Evolutionary conservation across 352 stramenopile genomes (phyloP), one percentile per base, ranked within the genome.

Genomic region (Phytophthora podocarpi): DNA sequence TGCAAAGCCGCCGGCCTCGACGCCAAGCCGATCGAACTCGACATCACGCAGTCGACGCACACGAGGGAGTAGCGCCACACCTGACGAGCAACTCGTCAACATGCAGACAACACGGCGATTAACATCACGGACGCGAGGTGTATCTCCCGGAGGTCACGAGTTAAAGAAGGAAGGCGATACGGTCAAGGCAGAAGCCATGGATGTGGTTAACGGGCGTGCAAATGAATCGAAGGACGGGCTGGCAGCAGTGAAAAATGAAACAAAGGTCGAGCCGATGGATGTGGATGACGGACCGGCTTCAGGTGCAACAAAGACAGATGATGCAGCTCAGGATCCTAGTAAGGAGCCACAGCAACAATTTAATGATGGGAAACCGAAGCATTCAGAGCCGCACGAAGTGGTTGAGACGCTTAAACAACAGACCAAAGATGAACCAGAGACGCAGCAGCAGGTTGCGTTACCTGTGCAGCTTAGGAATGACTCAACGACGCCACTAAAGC

Each of bases 1-100:
- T n/a, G 30, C 15, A 6, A 70, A 70, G 7, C 21, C 13, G 4
- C 32, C 36, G 3, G 42, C 10, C 34, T 5, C 43, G 16, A 54
- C 21, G 0, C 30, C 55, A 20, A 67, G 61, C 23, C 31, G 31
- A 21, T 62, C 55, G 2, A 67, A 65, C n/a, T 46, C 30, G 16
- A n/a, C n/a, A 26, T 40, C 59, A 4, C 46, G 41, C 4, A 59
- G 60, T 57, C 47, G 53, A 35, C 59, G 49, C 13, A 43, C 51
- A 51, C 30, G 47, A 51, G 46, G 57, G n/a, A 37, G 42, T 20
- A 72, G 45, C n/a, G 28, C 31, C 20, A 43, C 23, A 16, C 27
- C n/a, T 8, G 35, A 61, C 13, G 34, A 57, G 6, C 16, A 37
- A 51, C 13, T 49, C 15, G 2, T 30, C 1, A 31, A 34, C 5